These are phyloP conservation scores for Pseudoperonospora humuli DNA, from an alignment of 352 stramenopile genomes.

Conservation along the genomic window DNA sequence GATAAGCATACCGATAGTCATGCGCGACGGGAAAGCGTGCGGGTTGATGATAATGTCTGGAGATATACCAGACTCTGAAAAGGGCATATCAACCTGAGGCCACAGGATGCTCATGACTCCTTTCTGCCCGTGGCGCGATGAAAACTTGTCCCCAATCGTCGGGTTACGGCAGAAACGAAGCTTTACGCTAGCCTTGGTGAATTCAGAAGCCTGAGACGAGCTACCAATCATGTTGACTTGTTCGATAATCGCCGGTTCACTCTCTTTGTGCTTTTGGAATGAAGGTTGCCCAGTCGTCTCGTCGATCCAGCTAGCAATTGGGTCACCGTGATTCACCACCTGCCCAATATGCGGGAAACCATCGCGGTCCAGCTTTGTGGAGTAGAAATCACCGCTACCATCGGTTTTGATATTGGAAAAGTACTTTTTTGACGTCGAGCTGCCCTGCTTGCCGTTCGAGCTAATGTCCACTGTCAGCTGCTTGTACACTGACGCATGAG, in stretches of 20 bases:
- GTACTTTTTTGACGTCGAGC: conserved; percentile 73
- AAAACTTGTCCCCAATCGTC: conserved; percentile 99
- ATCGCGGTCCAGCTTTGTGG: conserved; percentile 89
- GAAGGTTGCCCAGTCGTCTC: conserved; percentile 87
- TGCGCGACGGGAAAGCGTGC: conserved; percentile 96
- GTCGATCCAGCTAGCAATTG: conserved; percentile 95
- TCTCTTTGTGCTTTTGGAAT: conserved; percentile 97
- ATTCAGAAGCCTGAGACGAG: conserved; percentile 56
- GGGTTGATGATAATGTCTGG: conserved; percentile 99
- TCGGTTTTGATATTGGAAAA: conserved; percentile 90
- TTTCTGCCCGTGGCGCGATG: conserved; percentile 98
- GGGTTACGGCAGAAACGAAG: conserved; percentile 98
- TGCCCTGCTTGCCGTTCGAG: conserved; percentile 53
- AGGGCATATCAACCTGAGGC: conserved; percentile 99
- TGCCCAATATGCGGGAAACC: conserved; percentile 95
- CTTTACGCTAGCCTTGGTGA: conserved; percentile 92
- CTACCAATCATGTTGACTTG: conserved; percentile 85
- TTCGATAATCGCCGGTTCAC: conserved; percentile 96
- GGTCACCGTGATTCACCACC: conserved; percentile 92
- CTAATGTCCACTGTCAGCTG: conserved; percentile 92
- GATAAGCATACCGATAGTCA: conserved; percentile 95
- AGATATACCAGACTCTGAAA: conserved; percentile 97
- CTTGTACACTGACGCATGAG: conserved; percentile 97
- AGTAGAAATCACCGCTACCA: conserved; percentile 51
- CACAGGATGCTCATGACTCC: conserved; percentile 98